Evolutionary conservation across 441 rosid species (phyloP).

Genomic region (Metrosideros polymorpha): DNA sequence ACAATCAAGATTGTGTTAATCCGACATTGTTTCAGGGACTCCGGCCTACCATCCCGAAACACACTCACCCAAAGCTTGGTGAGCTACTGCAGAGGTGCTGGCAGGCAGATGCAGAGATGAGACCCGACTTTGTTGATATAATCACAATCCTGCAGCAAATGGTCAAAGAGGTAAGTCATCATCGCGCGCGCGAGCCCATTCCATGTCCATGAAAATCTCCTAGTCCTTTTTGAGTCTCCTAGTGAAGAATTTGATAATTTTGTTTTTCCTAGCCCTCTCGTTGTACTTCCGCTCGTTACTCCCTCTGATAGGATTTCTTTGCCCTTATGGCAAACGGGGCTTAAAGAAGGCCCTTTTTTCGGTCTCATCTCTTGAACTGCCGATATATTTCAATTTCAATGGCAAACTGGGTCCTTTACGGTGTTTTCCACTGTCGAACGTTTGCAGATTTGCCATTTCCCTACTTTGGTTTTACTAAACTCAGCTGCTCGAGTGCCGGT

Average conservation of each 20-base stretch:
- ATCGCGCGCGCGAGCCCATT: neutral
- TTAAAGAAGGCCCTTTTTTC: neutral
- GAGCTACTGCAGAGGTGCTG: slow-evolving; percentile 50
- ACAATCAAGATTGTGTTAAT: neutral
- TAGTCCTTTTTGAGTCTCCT: neutral
- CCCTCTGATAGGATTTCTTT: neutral
- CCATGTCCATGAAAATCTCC: neutral
- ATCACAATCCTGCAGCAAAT: slow-evolving; percentile 33
- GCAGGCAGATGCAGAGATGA: slow-evolving; percentile 49
- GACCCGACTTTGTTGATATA: slow-evolving; percentile 63
- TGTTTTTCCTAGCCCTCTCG: neutral
- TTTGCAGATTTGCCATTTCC: neutral
- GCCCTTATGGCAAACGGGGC: neutral
- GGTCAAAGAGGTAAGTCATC: slow-evolving; percentile 35
- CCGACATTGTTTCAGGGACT: slow-evolving; percentile 24
- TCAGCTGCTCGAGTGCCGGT: neutral
- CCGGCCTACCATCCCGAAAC: slow-evolving; percentile 51
- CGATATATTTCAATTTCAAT: neutral
- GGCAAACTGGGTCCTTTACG: neutral
- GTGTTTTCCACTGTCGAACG: neutral
- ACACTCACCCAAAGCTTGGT: slow-evolving; percentile 42
- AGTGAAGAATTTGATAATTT: neutral
- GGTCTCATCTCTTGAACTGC: neutral
- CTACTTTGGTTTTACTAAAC: neutral
- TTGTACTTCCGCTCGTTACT: neutral